phyloP scores from a whole-genome alignment of 345 rosid genomes.

The Salix koriyanagi region DNA sequence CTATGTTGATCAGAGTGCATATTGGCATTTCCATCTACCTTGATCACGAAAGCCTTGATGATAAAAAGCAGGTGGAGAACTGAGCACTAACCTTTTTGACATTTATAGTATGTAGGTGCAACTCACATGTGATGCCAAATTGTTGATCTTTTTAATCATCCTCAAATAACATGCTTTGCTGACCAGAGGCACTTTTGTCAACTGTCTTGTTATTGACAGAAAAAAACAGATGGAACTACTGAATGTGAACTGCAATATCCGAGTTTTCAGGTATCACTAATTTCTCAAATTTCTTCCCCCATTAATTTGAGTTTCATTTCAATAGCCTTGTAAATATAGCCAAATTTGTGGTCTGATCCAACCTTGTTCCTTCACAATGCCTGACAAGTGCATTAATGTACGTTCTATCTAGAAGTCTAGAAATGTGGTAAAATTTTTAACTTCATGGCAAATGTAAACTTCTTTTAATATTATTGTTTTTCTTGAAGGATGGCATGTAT shows the following conservation, averaged over 20 bases:
- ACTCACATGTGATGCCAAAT: background rate
- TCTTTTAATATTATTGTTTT: background rate
- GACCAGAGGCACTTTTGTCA: background rate
- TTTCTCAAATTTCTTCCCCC: background rate
- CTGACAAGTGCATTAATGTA: background rate
- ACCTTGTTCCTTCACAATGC: background rate
- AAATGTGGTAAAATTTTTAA: no score
- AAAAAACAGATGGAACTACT: slow-evolving; percentile 52
- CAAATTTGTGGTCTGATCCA: background rate
- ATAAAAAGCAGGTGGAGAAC: background rate
- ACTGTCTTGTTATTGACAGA: slow-evolving; percentile 40
- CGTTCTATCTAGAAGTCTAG: background rate
- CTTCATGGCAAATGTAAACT: background rate
- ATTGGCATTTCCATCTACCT: background rate
- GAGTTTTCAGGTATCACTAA: slow-evolving; percentile 66
- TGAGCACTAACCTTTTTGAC: background rate
- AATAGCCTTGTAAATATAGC: background rate
- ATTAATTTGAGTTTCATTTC: background rate
- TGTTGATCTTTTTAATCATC: background rate
- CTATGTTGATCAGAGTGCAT: background rate
- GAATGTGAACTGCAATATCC: slow-evolving; percentile 61
- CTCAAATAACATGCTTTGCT: background rate
- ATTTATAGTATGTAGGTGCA: background rate
- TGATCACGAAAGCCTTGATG: background rate
- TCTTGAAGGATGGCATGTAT: background rate